phyloP scores from a whole-genome alignment of 306 rosid genomes.

The Carpinus fangiana region DNA sequence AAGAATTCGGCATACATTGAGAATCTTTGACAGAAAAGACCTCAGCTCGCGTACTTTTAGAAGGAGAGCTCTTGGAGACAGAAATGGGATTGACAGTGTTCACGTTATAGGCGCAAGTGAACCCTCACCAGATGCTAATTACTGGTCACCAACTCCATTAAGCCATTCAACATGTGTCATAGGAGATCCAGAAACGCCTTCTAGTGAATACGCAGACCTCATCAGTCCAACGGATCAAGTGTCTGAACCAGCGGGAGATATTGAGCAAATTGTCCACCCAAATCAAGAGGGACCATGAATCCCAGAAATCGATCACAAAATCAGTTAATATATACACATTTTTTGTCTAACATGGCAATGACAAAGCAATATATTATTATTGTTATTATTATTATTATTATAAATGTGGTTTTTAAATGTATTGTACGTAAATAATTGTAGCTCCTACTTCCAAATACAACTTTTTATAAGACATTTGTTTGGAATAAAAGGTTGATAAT shows the following conservation, averaged over 20 bases:
- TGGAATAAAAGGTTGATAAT: no score
- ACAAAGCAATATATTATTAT: background rate
- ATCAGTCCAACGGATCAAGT: background rate
- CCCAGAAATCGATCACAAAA: background rate
- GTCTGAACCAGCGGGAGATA: background rate
- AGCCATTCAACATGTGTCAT: no score
- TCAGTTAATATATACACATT: background rate
- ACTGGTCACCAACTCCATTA: no score
- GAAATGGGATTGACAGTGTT: no score
- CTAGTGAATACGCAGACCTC: background rate
- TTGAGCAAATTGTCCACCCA: background rate
- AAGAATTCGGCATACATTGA: slow-evolving; percentile 2
- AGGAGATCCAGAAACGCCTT: background rate
- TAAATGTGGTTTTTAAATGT: background rate
- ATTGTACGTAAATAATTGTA: no score
- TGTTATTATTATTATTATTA: background rate
- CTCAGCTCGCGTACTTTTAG: no score
- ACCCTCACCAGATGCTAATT: no score
- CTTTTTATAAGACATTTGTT: no score
- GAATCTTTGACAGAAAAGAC: no score
- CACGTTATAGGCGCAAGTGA: no score
- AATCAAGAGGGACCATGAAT: background rate
- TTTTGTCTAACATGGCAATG: background rate
- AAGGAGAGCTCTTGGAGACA: no score
- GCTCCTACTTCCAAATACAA: no score